Percentiles rank a stretch among this genome's conserved stretches.
Conservation (phyloP, 2,329 filamentous ascomycete species). For the Scopulariopsis brevicaulis region DNA sequence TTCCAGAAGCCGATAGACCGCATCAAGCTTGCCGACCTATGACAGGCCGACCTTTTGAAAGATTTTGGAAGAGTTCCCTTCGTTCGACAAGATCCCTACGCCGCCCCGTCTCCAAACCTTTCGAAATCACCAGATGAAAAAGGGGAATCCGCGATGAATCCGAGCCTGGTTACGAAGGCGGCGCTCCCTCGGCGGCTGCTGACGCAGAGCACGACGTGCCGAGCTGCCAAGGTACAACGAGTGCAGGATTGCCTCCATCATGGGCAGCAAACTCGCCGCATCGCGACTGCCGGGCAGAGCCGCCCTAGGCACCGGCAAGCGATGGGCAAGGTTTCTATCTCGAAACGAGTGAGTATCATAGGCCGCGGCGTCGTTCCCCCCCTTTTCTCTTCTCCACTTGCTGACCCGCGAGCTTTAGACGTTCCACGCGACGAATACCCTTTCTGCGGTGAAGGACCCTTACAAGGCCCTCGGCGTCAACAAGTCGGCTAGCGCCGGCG, state of each 20-base stretch:
- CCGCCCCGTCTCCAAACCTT: background rate
- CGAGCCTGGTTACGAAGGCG: slow-evolving; percentile 33
- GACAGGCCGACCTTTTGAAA: background rate
- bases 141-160: slow-evolving; percentile 28
- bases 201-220: slow-evolving; percentile 27
- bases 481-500: slow-evolving; percentile 67
- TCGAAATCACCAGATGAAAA: slow-evolving; percentile 14
- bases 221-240: slow-evolving; percentile 18
- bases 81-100: background rate
- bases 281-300: slow-evolving; percentile 1
- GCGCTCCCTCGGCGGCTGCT: slow-evolving; percentile 32
- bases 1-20: slow-evolving; percentile 1
- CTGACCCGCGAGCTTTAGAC: slow-evolving; percentile 18
- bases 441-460: slow-evolving; percentile 56
- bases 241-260: slow-evolving; percentile 27
- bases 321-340: slow-evolving; percentile 15
- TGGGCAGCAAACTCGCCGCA: slow-evolving; percentile 16
- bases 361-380: slow-evolving; percentile 1
- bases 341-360: slow-evolving; percentile 10
- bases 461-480: slow-evolving; percentile 78
- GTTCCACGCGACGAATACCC: slow-evolving; percentile 49
- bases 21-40: background rate
- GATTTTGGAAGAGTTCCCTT: background rate
- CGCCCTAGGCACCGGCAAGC: background rate
- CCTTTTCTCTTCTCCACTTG: background rate